These are phyloP conservation scores for Boletus coccyginus DNA, from an alignment of 768 basidiomycete genomes.

Conservation along the genomic window DNA sequence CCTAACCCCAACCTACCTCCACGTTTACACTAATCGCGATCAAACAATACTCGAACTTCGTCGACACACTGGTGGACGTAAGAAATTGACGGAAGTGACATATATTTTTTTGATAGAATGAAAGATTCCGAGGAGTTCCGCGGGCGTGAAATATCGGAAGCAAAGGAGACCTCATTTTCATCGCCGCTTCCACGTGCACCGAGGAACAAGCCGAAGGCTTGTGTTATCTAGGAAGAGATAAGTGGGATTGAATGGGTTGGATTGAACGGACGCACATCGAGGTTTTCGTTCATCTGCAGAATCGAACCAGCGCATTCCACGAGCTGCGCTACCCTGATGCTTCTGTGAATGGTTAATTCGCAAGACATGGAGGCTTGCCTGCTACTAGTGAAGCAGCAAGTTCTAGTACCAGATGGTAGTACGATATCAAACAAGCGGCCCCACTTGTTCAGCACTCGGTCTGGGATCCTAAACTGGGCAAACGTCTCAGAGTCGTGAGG, in stretches of 20 bases:
- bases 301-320: conserved; percentile 80
- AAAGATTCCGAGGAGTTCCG: conserved; percentile 69
- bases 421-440: conserved; percentile 81
- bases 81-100: conserved; percentile 43
- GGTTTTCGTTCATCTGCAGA: conserved; percentile 62
- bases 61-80: conserved; percentile 64
- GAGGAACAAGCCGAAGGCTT: conserved; percentile 55
- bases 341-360: neutral
- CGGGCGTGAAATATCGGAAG: conserved; percentile 74
- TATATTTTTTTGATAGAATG: conserved; percentile 41
- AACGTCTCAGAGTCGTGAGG: conserved; percentile 11
- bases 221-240: conserved; percentile 49
- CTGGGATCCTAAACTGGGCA: conserved; percentile 44
- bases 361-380: neutral
- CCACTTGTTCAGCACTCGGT: conserved; percentile 69
- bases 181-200: conserved; percentile 39
- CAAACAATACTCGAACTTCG: conserved; percentile 68
- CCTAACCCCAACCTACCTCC: conserved; percentile 39
- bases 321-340: conserved; percentile 68
- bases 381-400: conserved; percentile 85
- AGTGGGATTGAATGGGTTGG: too few species aligned
- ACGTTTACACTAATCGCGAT: conserved; percentile 87
- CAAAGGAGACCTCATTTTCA: conserved; percentile 46
- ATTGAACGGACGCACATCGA: conserved; percentile 48
- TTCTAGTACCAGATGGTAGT: conserved; percentile 53